phyloP scores from a whole-genome alignment of 1,284 basidiomycete species.

The Apiotrichum montevideense region DNA sequence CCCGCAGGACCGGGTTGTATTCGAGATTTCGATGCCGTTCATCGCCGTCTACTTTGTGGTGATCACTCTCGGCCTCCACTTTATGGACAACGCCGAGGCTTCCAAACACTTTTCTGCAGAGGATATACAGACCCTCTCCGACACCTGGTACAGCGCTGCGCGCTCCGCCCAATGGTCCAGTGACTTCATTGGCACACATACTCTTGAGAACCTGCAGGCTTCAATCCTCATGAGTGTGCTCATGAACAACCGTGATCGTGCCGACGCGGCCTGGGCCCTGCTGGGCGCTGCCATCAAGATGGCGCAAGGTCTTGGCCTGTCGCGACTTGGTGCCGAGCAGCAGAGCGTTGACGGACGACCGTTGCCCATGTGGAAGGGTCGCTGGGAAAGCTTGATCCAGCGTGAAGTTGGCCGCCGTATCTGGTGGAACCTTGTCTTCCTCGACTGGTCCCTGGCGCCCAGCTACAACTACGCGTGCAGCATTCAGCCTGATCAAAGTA shows the following conservation, averaged over 20 bases:
- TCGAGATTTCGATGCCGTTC: constrained; percentile 45
- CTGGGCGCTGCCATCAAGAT: constrained; percentile 49
- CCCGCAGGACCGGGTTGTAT: constrained; percentile 33
- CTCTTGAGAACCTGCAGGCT: constrained; percentile 43
- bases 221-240: constrained; percentile 44
- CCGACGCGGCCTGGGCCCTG: constrained; percentile 47
- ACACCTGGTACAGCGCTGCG: constrained; percentile 42
- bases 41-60: constrained; percentile 43
- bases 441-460: constrained; percentile 46
- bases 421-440: constrained; percentile 48
- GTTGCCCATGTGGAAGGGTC: constrained; percentile 45
- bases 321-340: constrained; percentile 46
- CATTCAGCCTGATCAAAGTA: constrained; percentile 48
- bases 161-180: constrained; percentile 40
- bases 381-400: constrained; percentile 47
- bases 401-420: constrained; percentile 46
- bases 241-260: constrained; percentile 47
- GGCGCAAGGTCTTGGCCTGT: constrained; percentile 48
- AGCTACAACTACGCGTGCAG: constrained; percentile 45
- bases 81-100: constrained; percentile 43
- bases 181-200: constrained; percentile 46
- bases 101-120: constrained; percentile 38
- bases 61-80: constrained; percentile 44
- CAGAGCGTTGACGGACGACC: constrained; percentile 37
- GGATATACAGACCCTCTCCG: constrained; percentile 37